Evolutionary conservation across 768 basidiomycete species (phyloP).

Genomic region (Suillus hirtellus): DNA sequence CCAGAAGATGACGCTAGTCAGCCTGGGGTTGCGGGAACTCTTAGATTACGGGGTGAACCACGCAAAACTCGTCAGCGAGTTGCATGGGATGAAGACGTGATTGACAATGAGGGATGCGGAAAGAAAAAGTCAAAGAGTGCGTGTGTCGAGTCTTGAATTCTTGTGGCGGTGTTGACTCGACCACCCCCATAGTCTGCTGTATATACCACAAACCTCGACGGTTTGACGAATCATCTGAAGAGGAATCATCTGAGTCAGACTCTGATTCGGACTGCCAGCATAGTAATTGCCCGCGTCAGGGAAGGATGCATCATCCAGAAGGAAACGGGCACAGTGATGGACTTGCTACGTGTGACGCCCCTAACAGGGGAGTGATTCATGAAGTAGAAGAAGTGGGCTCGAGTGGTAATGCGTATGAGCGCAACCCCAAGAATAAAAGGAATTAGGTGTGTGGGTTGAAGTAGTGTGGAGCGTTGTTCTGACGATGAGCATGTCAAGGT

Average conservation of each 20-base stretch:
- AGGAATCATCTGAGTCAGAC: constrained; percentile 54
- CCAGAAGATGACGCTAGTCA: constrained; percentile 28
- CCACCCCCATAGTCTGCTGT: constrained; percentile 74
- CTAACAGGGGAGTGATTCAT: constrained; percentile 18
- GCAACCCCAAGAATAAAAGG: constrained; percentile 28
- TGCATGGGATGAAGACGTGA: constrained; percentile 79
- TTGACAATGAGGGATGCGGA: constrained; percentile 89
- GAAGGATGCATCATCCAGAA: constrained; percentile 12
- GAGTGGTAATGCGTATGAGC: constrained; percentile 55
- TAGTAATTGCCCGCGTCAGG: constrained; percentile 6
- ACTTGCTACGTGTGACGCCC: constrained; percentile 12
- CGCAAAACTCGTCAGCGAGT: constrained; percentile 55
- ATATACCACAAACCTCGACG: constrained; percentile 83
- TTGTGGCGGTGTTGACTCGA: constrained; percentile 1
- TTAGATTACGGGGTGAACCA: constrained; percentile 60
- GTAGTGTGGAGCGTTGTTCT: not conserved
- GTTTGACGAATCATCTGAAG: constrained; percentile 78
- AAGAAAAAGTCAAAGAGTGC: constrained; percentile 93
- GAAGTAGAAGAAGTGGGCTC: constrained; percentile 19
- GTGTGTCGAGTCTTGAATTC: constrained; percentile 28
- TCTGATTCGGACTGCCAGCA: constrained; percentile 33
- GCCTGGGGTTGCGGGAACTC: constrained; percentile 42
- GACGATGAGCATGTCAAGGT: not conserved
- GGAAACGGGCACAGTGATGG: constrained; percentile 9
- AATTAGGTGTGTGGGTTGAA: constrained; percentile 1